Evolutionary conservation across 2,329 filamentous ascomycete genomes (phyloP).

Genomic region (Clarireedia homoeocarpa): DNA sequence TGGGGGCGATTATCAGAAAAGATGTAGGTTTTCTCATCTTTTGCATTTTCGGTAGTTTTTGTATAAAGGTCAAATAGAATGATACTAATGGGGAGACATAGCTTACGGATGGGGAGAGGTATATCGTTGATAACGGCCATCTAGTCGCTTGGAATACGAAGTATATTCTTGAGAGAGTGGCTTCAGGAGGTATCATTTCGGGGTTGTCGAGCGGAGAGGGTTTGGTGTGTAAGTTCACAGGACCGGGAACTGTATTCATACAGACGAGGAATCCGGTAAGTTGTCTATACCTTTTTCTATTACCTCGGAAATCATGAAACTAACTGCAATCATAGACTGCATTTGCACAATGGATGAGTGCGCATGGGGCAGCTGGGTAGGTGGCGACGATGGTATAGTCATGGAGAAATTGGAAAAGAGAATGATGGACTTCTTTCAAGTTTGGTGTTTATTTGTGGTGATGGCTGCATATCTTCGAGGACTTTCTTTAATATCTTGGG

Average conservation of each 20-base stretch:
- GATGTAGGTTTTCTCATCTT: constrained; percentile 53
- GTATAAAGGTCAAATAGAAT: background rate
- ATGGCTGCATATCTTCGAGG: too few species aligned
- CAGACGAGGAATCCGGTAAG: constrained; percentile 80
- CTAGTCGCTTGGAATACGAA: constrained; percentile 96
- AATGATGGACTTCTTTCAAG: too few species aligned
- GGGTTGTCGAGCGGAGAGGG: constrained; percentile 75
- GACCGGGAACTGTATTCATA: constrained; percentile 83
- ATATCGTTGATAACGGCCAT: constrained; percentile 89
- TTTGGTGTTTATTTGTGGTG: too few species aligned
- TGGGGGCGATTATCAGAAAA: constrained; percentile 91
- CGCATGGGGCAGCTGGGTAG: background rate
- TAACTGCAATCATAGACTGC: background rate
- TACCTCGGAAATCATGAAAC: background rate
- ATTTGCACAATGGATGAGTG: constrained; percentile 4
- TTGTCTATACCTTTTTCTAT: constrained; percentile 15
- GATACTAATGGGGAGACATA: background rate
- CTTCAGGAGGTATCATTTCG: constrained; percentile 90
- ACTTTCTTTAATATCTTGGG: too few species aligned
- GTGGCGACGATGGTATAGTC: background rate
- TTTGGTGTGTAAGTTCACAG: constrained; percentile 88
- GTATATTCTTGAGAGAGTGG: constrained; percentile 82
- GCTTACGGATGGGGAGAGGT: constrained; percentile 66
- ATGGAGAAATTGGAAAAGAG: too few species aligned
- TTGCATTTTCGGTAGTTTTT: background rate